Evolutionary conservation across 1,139 yeast genomes (phyloP).

Genomic region (Kurtzmaniella quercitrusa): DNA sequence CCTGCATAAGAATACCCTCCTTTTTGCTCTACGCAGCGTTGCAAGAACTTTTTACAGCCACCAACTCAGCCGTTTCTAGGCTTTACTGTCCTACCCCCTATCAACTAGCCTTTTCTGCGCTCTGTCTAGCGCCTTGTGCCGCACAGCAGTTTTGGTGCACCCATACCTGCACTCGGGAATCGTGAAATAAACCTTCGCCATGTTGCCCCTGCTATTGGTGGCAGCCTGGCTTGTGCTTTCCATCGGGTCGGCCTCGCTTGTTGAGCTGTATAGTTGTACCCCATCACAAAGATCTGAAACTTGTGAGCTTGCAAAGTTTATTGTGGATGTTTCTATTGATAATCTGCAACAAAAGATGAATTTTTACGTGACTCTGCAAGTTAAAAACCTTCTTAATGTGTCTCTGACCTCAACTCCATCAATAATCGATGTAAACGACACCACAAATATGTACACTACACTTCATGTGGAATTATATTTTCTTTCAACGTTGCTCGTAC

Average conservation of each 20-base stretch:
- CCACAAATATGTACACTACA: slow-evolving; percentile 47
- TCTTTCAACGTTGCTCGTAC: slow-evolving; percentile 38
- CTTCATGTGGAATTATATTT: slow-evolving; percentile 43
- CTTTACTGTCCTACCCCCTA: too few species aligned
- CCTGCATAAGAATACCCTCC: too few species aligned
- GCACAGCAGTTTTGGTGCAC: neutral
- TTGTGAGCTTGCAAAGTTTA: slow-evolving; percentile 16
- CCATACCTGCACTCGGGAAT: neutral
- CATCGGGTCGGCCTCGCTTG: neutral
- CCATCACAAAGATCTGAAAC: neutral
- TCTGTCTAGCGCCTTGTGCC: too few species aligned
- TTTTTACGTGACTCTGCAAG: slow-evolving; percentile 38
- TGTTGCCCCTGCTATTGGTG: neutral
- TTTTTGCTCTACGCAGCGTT: too few species aligned
- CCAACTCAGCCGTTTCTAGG: too few species aligned
- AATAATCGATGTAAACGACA: slow-evolving; percentile 38
- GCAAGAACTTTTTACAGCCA: too few species aligned
- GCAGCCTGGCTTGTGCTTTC: neutral
- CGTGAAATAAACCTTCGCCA: neutral
- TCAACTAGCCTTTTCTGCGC: too few species aligned
- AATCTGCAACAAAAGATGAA: slow-evolving; percentile 27
- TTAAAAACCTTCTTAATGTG: too few species aligned
- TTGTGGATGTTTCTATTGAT: slow-evolving; percentile 42
- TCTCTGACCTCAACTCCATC: slow-evolving; percentile 15
- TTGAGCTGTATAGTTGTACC: neutral